These are phyloP conservation scores for Candida boleticola DNA, from an alignment of 805 yeast genomes.

Conservation along the genomic window DNA sequence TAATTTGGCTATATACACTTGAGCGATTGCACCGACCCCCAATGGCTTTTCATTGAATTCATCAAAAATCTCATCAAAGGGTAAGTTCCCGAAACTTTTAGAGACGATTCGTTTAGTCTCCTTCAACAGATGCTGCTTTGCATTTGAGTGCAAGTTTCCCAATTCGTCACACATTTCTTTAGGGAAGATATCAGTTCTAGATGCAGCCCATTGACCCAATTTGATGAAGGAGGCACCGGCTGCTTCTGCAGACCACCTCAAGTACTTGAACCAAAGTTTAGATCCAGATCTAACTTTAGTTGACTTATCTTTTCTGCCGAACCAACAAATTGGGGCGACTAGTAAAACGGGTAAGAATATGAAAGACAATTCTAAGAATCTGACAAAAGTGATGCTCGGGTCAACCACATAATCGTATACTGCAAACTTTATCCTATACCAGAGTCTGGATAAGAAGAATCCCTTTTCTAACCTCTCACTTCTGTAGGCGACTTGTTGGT, in stretches of 20 bases:
- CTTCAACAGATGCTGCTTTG: conserved; percentile 64
- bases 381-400: conserved; percentile 62
- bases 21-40: conserved; percentile 99
- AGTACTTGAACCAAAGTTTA: conserved; percentile 62
- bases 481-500: conserved; percentile 36
- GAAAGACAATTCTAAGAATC: conserved; percentile 66
- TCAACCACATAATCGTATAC: conserved; percentile 59
- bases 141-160: conserved; percentile 77
- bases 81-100: conserved; percentile 52
- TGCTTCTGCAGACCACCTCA: conserved; percentile 66
- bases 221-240: conserved; percentile 94
- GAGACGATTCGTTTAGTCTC: conserved; percentile 60
- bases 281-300: conserved; percentile 54
- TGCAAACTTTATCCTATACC: conserved; percentile 41
- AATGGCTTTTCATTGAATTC: conserved; percentile 73
- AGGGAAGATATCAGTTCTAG: conserved; percentile 91
- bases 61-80: conserved; percentile 75
- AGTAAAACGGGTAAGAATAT: conserved; percentile 71
- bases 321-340: conserved; percentile 61
- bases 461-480: conserved; percentile 17
- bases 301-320: conserved; percentile 42
- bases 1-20: conserved; percentile 78
- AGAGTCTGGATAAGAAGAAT: conserved; percentile 22
- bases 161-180: conserved; percentile 73
- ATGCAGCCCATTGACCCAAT: conserved; percentile 99